Percentiles rank a stretch among this genome's conserved stretches.
Conservation (phyloP, 257 asterid species). For the Thymus mandschuricus region DNA sequence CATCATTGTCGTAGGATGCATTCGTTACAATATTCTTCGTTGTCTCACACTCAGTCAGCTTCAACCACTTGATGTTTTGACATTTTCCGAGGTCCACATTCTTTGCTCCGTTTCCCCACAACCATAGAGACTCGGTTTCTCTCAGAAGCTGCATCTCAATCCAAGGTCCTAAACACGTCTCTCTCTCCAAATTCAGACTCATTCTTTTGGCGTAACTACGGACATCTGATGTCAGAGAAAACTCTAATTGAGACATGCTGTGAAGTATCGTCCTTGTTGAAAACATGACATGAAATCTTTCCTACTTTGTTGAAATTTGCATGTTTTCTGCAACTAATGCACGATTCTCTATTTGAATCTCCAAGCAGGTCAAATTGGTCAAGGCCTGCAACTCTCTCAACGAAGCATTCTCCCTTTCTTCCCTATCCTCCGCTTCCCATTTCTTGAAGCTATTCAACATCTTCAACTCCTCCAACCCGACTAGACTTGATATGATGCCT, state of each 20-base stretch:
- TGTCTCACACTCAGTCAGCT: neutral
- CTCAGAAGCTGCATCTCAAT: neutral
- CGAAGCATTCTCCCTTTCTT: neutral
- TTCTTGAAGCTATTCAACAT: neutral
- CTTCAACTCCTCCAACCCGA: constrained; percentile 15
- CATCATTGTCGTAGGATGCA: neutral
- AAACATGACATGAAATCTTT: neutral
- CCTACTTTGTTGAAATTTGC: neutral
- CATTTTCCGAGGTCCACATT: neutral
- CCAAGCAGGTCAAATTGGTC: neutral
- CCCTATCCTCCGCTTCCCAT: neutral
- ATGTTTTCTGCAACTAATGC: neutral
- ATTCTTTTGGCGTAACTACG: neutral
- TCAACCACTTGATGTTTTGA: neutral
- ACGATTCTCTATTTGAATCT: neutral
- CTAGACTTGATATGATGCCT: constrained; percentile 12
- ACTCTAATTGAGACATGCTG: neutral
- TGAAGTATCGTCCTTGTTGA: too few species aligned
- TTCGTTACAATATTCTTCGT: neutral
- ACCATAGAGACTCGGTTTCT: neutral
- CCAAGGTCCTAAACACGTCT: neutral
- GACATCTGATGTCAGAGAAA: too few species aligned
- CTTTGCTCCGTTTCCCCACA: neutral
- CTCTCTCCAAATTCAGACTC: neutral
- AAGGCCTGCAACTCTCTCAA: neutral